phyloP scores from a whole-genome alignment of 2,329 filamentous ascomycete species.

The Fusarium sp. region DNA sequence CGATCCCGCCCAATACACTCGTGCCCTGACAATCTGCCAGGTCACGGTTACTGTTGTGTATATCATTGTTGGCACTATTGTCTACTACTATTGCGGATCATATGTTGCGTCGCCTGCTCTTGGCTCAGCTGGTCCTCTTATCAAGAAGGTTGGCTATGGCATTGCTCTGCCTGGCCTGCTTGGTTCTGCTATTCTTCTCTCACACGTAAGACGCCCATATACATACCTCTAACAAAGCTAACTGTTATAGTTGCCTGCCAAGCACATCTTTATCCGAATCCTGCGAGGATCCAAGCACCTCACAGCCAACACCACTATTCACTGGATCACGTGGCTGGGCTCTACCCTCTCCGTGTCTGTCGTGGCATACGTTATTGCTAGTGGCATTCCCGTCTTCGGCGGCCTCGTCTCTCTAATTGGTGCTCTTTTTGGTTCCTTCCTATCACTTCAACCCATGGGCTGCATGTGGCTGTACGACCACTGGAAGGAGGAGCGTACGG shows the following conservation, averaged over 20 bases:
- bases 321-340: conserved; percentile 48
- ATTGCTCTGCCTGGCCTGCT: conserved; percentile 44
- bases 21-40: conserved; percentile 37
- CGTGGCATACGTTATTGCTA: conserved; percentile 42
- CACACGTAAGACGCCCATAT: conserved; percentile 28
- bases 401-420: conserved; percentile 43
- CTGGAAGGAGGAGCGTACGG: conserved; percentile 18
- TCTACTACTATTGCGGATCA: conserved; percentile 59
- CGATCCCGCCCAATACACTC: conserved; percentile 41
- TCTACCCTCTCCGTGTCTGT: conserved; percentile 40
- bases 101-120: conserved; percentile 59
- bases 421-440: conserved; percentile 42
- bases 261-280: conserved; percentile 19
- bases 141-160: conserved; percentile 59
- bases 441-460: conserved; percentile 44
- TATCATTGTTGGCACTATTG: conserved; percentile 48
- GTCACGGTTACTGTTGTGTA: conserved; percentile 47
- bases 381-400: conserved; percentile 38
- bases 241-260: neutral
- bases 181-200: conserved; percentile 36
- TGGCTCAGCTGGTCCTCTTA: conserved; percentile 53
- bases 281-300: conserved; percentile 47
- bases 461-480: conserved; percentile 46
- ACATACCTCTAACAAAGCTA: neutral
- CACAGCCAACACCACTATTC: conserved; percentile 39